These are phyloP conservation scores for Aspergillus incahuasiensis DNA, from an alignment of 495 filamentous ascomycete species.

Conservation along the genomic window DNA sequence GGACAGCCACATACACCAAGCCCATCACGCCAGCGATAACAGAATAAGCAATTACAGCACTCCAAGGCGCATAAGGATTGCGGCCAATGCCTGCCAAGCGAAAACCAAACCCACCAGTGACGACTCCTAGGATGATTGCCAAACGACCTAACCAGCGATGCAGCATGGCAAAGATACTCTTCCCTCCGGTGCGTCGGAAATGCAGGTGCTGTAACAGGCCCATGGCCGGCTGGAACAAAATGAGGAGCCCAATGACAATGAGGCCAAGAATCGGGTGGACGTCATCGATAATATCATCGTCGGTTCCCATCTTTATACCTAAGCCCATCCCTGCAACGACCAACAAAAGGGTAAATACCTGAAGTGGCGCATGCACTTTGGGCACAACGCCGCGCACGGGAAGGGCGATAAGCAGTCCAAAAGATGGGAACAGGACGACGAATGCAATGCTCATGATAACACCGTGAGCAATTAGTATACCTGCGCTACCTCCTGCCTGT, in stretches of 20 bases:
- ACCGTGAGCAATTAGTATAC: conserved; percentile 33
- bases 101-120: conserved; percentile 71
- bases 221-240: conserved; percentile 58
- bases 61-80: conserved; percentile 12
- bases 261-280: conserved; percentile 50
- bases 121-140: conserved; percentile 57
- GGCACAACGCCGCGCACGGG: conserved; percentile 23
- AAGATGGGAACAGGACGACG: conserved; percentile 43
- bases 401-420: conserved; percentile 37
- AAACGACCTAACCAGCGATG: conserved; percentile 90
- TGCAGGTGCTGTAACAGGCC: conserved; percentile 59
- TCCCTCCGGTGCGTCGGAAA: conserved; percentile 42
- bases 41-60: conserved; percentile 53
- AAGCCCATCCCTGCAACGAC: conserved; percentile 56
- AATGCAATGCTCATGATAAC: conserved; percentile 35
- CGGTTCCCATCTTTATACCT: conserved; percentile 47
- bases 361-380: conserved; percentile 53
- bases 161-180: conserved; percentile 49
- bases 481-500: not conserved
- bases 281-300: conserved; percentile 9
- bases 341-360: conserved; percentile 49
- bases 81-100: conserved; percentile 34
- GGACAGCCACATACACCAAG: conserved; percentile 36
- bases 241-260: conserved; percentile 46
- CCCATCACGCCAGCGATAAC: conserved; percentile 54